These are phyloP conservation scores for Aspergillus tubingensis DNA, from an alignment of 2,329 filamentous ascomycete genomes.

Conservation along the genomic window DNA sequence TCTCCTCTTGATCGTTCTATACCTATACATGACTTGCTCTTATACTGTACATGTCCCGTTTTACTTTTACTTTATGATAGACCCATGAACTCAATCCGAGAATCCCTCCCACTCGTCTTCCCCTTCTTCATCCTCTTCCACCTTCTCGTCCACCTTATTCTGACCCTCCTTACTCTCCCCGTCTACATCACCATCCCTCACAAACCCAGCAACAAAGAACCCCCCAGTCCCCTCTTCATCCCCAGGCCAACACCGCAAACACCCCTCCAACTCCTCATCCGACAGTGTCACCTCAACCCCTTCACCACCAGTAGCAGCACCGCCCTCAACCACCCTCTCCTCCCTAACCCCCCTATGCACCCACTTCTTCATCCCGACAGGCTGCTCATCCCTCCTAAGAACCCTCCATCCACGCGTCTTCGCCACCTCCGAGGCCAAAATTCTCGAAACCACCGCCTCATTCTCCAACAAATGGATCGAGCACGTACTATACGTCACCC, in stretches of 20 bases:
- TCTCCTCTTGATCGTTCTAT: conserved; percentile 39
- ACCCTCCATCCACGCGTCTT: conserved; percentile 72
- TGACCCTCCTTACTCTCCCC: conserved; percentile 17
- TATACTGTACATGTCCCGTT: conserved; percentile 3
- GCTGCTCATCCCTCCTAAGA: conserved; percentile 70
- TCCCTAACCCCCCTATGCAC: conserved; percentile 61
- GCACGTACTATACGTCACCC: conserved; percentile 91
- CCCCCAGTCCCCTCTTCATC: conserved; percentile 86
- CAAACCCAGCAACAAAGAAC: conserved; percentile 91
- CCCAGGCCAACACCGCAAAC: conserved; percentile 78
- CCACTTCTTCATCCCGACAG: conserved; percentile 76
- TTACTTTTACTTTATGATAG: not conserved
- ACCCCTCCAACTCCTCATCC: conserved; percentile 64
- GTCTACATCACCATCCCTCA: conserved; percentile 54
- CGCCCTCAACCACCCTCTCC: conserved; percentile 30
- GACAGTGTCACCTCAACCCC: conserved; percentile 34
- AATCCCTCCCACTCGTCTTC: conserved; percentile 51
- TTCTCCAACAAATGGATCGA: conserved; percentile 87
- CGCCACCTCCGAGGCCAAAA: conserved; percentile 69
- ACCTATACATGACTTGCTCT: conserved; percentile 1
- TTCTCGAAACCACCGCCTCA: conserved; percentile 75
- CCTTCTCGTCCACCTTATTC: conserved; percentile 19
- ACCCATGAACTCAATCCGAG: conserved; percentile 31
- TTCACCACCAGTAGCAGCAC: conserved; percentile 11
- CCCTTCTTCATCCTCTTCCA: conserved; percentile 28